These are phyloP conservation scores for Penstemon eatonii DNA, from an alignment of 257 asterid genomes.

Conservation along the genomic window DNA sequence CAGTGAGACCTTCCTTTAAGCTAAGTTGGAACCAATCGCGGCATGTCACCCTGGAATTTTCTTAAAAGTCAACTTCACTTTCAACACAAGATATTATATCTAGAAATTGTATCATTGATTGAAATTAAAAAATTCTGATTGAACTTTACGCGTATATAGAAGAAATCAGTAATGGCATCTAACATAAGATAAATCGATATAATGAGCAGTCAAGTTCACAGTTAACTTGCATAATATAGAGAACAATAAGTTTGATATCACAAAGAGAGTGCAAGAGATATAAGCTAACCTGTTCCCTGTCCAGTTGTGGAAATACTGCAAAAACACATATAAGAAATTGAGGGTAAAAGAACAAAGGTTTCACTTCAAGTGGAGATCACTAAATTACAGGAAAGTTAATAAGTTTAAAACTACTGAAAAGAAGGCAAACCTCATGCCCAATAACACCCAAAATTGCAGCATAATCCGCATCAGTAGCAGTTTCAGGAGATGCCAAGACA, in stretches of 20 bases:
- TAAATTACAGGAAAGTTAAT: background rate
- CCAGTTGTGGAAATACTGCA: constrained; percentile 99
- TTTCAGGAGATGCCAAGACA: constrained; percentile 95
- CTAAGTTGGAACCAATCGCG: constrained; percentile 99
- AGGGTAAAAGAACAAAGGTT: constrained; percentile 7
- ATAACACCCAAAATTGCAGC: constrained; percentile 96
- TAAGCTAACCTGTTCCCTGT: constrained; percentile 87
- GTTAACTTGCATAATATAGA: background rate
- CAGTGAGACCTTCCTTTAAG: constrained; percentile 97
- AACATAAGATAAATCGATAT: background rate
- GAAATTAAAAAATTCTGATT: background rate
- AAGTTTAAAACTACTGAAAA: background rate
- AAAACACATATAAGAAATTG: constrained; percentile 28
- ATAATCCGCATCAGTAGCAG: constrained; percentile 93
- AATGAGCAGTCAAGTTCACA: constrained; percentile 12
- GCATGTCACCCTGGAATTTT: constrained; percentile 85
- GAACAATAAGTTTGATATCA: constrained; percentile 16
- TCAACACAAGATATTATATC: constrained; percentile 9
- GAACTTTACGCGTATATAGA: background rate
- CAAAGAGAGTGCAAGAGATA: background rate
- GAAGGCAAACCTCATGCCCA: constrained; percentile 80
- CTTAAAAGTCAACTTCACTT: constrained; percentile 28
- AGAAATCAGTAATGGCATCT: background rate
- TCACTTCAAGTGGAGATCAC: background rate
- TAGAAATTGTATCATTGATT: background rate